Evolutionary conservation across 441 rosid genomes (phyloP).

Genomic region (Gossypium davidsonii): DNA sequence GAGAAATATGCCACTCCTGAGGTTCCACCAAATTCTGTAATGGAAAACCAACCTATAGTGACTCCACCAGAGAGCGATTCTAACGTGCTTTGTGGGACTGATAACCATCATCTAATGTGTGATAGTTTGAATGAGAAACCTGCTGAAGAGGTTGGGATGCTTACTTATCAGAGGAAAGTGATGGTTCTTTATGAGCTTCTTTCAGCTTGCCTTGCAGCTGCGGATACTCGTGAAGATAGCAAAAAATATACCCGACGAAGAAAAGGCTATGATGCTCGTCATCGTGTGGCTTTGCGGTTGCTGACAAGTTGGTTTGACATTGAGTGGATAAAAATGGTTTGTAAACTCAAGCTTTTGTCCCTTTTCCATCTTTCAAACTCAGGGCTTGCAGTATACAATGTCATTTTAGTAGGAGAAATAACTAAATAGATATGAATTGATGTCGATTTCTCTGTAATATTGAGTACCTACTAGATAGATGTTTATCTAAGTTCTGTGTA

Average conservation of each 20-base stretch:
- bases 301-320: slow-evolving; percentile 77
- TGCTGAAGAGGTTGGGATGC: slow-evolving; percentile 51
- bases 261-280: slow-evolving; percentile 89
- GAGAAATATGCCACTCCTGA: slow-evolving; percentile 46
- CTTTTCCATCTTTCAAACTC: slow-evolving; percentile 1
- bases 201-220: slow-evolving; percentile 78
- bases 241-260: slow-evolving; percentile 42
- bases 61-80: slow-evolving; percentile 12
- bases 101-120: slow-evolving; percentile 14
- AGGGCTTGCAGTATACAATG: neutral
- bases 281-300: slow-evolving; percentile 75
- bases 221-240: slow-evolving; percentile 41
- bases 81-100: slow-evolving; percentile 7
- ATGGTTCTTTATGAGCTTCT: slow-evolving; percentile 77
- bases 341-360: slow-evolving; percentile 22
- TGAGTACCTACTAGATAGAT: neutral
- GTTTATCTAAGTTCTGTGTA: neutral
- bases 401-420: neutral
- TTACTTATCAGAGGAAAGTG: slow-evolving; percentile 58
- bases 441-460: slow-evolving; percentile 2
- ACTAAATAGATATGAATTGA: neutral
- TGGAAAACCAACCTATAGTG: slow-evolving; percentile 14
- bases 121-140: slow-evolving; percentile 38
- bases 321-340: slow-evolving; percentile 77
- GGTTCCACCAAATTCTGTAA: slow-evolving; percentile 27